phyloP scores from a whole-genome alignment of 2,329 filamentous ascomycete species.

The Thelonectria rubi region DNA sequence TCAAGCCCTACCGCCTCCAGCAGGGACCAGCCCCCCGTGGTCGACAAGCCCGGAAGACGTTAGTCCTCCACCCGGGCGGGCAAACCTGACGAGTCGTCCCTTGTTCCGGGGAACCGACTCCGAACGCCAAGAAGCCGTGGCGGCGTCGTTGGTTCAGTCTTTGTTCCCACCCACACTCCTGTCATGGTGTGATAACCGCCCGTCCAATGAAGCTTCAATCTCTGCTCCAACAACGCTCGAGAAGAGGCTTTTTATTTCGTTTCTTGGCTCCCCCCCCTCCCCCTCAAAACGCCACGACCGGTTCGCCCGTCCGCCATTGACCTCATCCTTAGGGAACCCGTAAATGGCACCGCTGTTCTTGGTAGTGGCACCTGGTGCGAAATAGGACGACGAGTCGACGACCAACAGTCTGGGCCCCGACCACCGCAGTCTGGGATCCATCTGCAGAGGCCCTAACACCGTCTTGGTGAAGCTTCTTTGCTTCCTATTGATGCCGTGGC shows the following conservation, averaged over 20 bases:
- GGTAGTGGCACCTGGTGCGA: slow-evolving; percentile 8
- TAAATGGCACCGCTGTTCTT: background rate
- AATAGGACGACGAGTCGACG: background rate
- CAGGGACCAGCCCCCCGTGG: background rate
- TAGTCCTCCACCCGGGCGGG: slow-evolving; percentile 31
- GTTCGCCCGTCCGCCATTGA: slow-evolving; percentile 9
- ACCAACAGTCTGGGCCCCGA: slow-evolving; percentile 22
- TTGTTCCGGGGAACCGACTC: slow-evolving; percentile 19
- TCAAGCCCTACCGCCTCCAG: background rate
- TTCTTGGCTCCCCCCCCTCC: background rate
- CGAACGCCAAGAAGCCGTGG: background rate
- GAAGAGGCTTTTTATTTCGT: background rate
- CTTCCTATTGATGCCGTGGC: slow-evolving; percentile 9
- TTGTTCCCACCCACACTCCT: background rate
- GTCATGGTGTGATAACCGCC: slow-evolving; percentile 23
- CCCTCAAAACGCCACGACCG: slow-evolving; percentile 13
- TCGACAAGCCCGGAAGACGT: slow-evolving; percentile 30
- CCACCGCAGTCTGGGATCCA: slow-evolving; percentile 10
- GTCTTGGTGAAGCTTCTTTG: background rate
- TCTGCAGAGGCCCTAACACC: slow-evolving; percentile 6
- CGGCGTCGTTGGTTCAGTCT: too few relatives aligned
- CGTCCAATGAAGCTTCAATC: slow-evolving; percentile 7
- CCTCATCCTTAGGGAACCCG: background rate
- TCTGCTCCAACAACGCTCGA: background rate
- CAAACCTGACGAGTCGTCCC: background rate